These are phyloP conservation scores for Daldinia decipiens DNA, from an alignment of 495 filamentous ascomycete genomes.

Conservation along the genomic window DNA sequence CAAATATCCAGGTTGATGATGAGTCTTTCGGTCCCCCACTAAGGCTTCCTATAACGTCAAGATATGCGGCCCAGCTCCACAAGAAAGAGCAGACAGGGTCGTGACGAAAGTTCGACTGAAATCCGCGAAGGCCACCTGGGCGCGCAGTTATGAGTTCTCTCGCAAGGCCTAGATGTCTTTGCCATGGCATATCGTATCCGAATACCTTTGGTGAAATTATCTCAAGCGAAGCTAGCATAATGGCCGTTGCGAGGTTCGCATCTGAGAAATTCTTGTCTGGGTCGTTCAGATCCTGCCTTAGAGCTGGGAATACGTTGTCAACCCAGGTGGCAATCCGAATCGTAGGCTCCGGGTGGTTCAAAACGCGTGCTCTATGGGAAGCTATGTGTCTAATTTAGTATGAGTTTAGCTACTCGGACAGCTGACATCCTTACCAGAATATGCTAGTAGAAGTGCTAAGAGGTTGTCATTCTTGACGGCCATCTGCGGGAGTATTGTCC, in stretches of 20 bases:
- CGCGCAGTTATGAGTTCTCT: conserved; percentile 78
- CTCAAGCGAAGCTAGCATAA: conserved; percentile 86
- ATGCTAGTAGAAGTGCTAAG: conserved; percentile 81
- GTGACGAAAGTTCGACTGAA: conserved; percentile 61
- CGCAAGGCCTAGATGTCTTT: conserved; percentile 78
- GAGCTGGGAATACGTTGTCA: conserved; percentile 77
- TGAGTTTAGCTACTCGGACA: not conserved
- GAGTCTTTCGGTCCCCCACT: conserved; percentile 64
- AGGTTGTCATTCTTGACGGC: conserved; percentile 79
- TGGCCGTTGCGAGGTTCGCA: conserved; percentile 81
- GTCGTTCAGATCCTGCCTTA: conserved; percentile 73
- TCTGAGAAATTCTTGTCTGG: conserved; percentile 70
- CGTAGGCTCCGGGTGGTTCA: conserved; percentile 77
- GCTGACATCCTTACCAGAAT: conserved; percentile 58
- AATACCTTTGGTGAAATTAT: conserved; percentile 88
- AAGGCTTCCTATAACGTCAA: conserved; percentile 81
- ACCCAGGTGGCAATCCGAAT: conserved; percentile 84
- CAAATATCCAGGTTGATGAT: conserved; percentile 51
- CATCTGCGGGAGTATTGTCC: conserved; percentile 71
- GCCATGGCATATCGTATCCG: conserved; percentile 75
- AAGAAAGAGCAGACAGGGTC: conserved; percentile 82
- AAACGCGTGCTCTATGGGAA: conserved; percentile 79
- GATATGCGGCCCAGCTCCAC: conserved; percentile 86
- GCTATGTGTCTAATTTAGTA: conserved; percentile 54
- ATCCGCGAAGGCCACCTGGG: conserved; percentile 63